A percentile compares a stretch with the other conserved stretches of the same genome.
phyloP scores from a whole-genome alignment of 2,329 filamentous ascomycete genomes.

The Sphaerostilbella broomeana region DNA sequence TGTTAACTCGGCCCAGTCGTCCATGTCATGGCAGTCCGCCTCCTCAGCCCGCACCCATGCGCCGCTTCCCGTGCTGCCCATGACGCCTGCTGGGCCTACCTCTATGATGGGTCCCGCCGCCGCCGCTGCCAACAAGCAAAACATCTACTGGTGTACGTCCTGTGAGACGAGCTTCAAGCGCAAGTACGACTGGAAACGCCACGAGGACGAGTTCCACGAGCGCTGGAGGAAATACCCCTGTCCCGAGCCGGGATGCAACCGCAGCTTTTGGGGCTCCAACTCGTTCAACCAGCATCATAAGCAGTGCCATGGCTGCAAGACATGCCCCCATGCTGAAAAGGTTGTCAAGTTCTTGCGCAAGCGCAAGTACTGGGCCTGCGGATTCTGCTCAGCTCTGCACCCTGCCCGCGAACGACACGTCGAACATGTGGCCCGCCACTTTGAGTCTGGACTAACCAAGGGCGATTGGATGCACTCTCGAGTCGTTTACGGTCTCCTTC shows the following conservation, averaged over 20 bases:
- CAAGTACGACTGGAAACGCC: constrained; percentile 63
- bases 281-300: constrained; percentile 64
- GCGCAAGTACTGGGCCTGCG: constrained; percentile 62
- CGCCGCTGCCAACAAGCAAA: constrained; percentile 30
- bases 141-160: constrained; percentile 51
- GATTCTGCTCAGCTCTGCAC: constrained; percentile 58
- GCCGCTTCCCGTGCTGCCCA: constrained; percentile 30
- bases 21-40: constrained; percentile 34
- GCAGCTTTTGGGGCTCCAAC: constrained; percentile 61
- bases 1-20: constrained; percentile 33
- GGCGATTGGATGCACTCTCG: constrained; percentile 63
- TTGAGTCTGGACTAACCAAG: constrained; percentile 56
- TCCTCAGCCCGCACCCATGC: constrained; percentile 31
- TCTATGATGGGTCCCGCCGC: constrained; percentile 25
- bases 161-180: constrained; percentile 60
- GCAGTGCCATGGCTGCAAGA: constrained; percentile 57
- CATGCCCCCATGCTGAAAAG: constrained; percentile 58
- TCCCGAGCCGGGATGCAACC: constrained; percentile 56
- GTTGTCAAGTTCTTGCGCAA: constrained; percentile 57
- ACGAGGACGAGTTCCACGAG: constrained; percentile 65
- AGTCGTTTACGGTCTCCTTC: constrained; percentile 60
- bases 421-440: constrained; percentile 62
- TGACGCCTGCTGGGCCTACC: constrained; percentile 22
- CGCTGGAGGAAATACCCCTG: constrained; percentile 62
- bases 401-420: constrained; percentile 60